Conservation (phyloP, 2,329 filamentous ascomycete genomes). For the Aspergillus chevalieri region DNA sequence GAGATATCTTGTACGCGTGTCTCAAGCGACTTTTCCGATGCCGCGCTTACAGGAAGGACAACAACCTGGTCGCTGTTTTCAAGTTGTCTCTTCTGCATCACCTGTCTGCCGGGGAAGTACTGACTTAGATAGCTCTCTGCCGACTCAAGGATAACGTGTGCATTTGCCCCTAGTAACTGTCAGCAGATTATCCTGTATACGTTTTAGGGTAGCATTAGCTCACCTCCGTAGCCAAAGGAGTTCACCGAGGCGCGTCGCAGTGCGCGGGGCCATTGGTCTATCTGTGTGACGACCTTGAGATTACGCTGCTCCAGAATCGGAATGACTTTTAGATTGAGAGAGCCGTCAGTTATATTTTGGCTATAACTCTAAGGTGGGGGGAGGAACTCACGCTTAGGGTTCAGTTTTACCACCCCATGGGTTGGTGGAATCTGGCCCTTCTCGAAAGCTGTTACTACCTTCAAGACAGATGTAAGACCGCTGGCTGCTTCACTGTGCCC, state of each 20-base stretch:
- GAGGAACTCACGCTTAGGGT: constrained; percentile 8
- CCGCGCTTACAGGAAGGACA: not conserved
- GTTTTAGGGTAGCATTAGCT: no score
- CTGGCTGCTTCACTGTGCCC: constrained; percentile 20
- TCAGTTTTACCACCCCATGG: constrained; percentile 16
- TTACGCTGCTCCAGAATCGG: no score
- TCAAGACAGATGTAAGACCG: constrained; percentile 21
- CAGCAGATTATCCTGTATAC: no score
- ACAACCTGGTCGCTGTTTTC: not conserved
- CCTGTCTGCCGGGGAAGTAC: not conserved
- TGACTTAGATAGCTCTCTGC: not conserved
- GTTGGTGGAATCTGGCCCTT: constrained; percentile 19
- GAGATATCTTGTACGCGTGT: no score
- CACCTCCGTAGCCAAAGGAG: constrained; percentile 34
- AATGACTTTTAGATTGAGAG: no score
- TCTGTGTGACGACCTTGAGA: no score
- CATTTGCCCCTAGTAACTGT: constrained; percentile 15
- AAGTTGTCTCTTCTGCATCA: not conserved
- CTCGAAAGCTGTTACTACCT: constrained; percentile 16
- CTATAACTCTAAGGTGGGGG: no score
- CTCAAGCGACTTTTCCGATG: not conserved
- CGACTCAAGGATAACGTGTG: constrained; percentile 31
- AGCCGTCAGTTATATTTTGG: no score
- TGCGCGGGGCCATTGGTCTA: no score
- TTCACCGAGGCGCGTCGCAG: constrained; percentile 24